phyloP scores from a whole-genome alignment of 345 rosid species.

The Gossypium rotundifolium region DNA sequence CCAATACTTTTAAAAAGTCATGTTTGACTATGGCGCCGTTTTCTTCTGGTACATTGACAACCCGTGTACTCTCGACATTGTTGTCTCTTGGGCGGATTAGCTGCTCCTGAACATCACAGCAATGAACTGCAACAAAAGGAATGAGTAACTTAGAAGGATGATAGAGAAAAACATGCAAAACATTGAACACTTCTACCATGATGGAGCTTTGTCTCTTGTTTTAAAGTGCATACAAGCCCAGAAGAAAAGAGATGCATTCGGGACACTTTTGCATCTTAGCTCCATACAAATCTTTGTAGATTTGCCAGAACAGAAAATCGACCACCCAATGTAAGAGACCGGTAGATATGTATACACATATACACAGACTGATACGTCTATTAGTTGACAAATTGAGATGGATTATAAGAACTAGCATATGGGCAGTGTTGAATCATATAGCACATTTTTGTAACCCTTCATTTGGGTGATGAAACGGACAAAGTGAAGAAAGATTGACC shows the following conservation, averaged over 20 bases:
- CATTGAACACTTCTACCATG: neutral
- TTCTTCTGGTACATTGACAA: neutral
- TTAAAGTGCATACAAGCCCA: neutral
- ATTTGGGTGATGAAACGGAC: neutral
- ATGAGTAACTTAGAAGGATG: neutral
- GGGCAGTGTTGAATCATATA: neutral
- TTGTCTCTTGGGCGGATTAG: neutral
- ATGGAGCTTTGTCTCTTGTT: neutral
- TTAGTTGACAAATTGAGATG: too few relatives aligned
- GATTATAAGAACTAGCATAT: too few relatives aligned
- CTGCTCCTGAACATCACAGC: neutral
- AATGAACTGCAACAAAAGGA: conserved; percentile 1
- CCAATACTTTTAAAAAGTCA: neutral
- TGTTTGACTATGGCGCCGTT: neutral
- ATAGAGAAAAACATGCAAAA: neutral
- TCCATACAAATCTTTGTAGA: neutral
- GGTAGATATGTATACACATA: neutral
- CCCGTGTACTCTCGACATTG: neutral
- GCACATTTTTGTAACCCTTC: neutral
- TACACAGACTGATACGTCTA: too few relatives aligned
- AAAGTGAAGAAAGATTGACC: neutral
- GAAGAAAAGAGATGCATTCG: neutral
- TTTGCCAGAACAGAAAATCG: neutral
- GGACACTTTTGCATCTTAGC: neutral
- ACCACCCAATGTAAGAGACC: neutral